Evolutionary conservation across 2,329 filamentous ascomycete genomes (phyloP).

Genomic region (Scedosporium boydii): DNA sequence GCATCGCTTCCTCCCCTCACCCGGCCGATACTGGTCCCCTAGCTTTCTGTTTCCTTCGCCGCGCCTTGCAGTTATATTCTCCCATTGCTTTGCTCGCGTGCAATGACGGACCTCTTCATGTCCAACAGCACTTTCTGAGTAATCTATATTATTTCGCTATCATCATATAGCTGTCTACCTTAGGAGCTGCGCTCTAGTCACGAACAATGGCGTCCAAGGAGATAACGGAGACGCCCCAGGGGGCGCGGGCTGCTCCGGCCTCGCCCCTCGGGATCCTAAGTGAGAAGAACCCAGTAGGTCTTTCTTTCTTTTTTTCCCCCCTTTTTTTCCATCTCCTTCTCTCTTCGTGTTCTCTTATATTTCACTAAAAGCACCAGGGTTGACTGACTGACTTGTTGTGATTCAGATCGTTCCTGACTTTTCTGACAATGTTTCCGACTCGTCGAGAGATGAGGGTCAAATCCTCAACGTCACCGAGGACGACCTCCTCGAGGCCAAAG

Average conservation of each 20-base stretch:
- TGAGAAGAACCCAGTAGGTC: background rate
- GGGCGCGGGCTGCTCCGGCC: background rate
- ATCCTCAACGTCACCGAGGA: slow-evolving; percentile 28
- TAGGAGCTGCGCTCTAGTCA: background rate
- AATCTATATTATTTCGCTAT: background rate
- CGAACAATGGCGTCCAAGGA: background rate
- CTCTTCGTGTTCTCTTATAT: background rate
- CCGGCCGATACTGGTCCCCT: background rate
- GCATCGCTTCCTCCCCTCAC: background rate
- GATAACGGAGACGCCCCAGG: background rate
- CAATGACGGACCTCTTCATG: background rate
- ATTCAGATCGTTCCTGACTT: background rate
- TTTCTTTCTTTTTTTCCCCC: too few relatives aligned
- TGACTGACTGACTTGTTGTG: background rate
- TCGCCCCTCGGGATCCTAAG: background rate
- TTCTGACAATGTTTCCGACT: background rate
- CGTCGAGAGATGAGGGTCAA: background rate
- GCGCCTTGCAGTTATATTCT: background rate
- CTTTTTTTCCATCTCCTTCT: background rate
- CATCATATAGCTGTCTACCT: background rate
- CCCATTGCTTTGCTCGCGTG: background rate
- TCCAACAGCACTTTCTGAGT: background rate
- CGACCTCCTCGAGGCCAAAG: slow-evolving; percentile 33
- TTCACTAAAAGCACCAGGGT: too few relatives aligned
- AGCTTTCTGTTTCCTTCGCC: background rate